Percentiles rank a stretch among this genome's conserved stretches.
Conservation (phyloP, 352 stramenopile genomes). For the Phytophthora meadii region DNA sequence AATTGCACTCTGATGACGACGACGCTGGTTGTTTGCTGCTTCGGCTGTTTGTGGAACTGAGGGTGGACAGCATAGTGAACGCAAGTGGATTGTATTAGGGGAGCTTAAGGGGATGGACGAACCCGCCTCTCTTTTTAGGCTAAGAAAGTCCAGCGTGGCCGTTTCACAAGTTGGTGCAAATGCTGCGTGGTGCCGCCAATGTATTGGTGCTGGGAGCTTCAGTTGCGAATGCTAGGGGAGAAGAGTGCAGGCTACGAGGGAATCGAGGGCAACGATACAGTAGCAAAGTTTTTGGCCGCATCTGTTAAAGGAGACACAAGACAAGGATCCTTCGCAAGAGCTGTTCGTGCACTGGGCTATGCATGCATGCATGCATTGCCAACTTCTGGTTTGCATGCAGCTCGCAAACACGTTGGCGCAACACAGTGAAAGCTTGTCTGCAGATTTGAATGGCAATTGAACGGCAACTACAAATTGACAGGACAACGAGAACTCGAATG, state of each 20-base stretch:
- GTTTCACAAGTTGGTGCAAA: slow-evolving; percentile 11
- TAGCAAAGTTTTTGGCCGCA: background rate
- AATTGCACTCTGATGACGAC: slow-evolving; percentile 22
- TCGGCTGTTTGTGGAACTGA: background rate
- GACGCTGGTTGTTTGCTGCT: background rate
- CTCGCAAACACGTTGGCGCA: slow-evolving; percentile 3
- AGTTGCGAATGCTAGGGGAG: too few species aligned
- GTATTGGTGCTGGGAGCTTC: too few species aligned
- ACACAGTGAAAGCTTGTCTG: background rate
- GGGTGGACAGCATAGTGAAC: slow-evolving; percentile 14
- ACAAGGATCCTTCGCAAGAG: slow-evolving; percentile 14
- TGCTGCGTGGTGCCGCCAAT: background rate
- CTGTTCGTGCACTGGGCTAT: slow-evolving; percentile 26
- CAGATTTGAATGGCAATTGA: too few species aligned
- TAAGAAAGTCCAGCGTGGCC: slow-evolving; percentile 22
- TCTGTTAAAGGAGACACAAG: slow-evolving; percentile 5
- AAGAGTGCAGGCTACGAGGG: slow-evolving; percentile 4
- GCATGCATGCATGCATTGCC: slow-evolving; percentile 7
- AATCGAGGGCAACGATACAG: background rate
- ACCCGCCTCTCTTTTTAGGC: slow-evolving; percentile 20
- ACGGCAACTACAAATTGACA: too few species aligned
- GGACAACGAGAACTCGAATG: too few species aligned
- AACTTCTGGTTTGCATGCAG: background rate
- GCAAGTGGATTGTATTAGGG: slow-evolving; percentile 2
- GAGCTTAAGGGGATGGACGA: slow-evolving; percentile 4